Evolutionary conservation across 129 eudicot genomes (phyloP), one percentile per base, ranked within the genome.

Genomic region (Flaveria trinervia): DNA sequence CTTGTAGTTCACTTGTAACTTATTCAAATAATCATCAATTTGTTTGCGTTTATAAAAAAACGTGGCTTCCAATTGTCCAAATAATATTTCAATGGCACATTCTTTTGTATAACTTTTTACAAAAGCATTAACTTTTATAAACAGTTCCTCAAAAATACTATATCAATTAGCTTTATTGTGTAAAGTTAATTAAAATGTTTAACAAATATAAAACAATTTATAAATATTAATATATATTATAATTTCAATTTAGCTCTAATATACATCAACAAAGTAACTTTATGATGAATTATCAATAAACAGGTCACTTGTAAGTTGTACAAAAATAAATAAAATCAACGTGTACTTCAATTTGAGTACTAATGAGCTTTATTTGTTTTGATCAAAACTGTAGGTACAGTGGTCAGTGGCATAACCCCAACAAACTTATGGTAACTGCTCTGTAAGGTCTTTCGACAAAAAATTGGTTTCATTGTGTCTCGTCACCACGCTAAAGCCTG

Each of bases 291-390:
- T 11, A 61, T 61, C 25, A 61, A 61, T 61, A 61, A 61, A 61
- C 67, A 5, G 0, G 14, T 61, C 41, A 61, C 17, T 25, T 26
- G 16, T 61, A 20, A 14, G 15, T 25, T 26, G 16, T 61, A 20
- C 6, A 30, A 36, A 16, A 36, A 4, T 5, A 36, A 36, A 36
- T n/a, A 5, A 36, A 36, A 36, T 65, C 17, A 65, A 65, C 15
- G 45, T 71, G 66, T 49, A 18, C 59, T 23, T 4, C 61, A 71
- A 18, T 51, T 71, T 72, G 66, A 54, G 68, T 55, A 8, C 51
- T 8, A 55, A 23, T 75, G 33, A 62, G 44, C 62, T 75, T 75
- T 75, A 46, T 75, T 77, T 67, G 66, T 77, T 77, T 69, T 72
- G 61, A 77, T 68, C 49, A 77, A 77, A 68, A 77, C 33, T 46